Conservation (phyloP, 2,329 filamentous ascomycete species). For the Xylariaceae sp. region DNA sequence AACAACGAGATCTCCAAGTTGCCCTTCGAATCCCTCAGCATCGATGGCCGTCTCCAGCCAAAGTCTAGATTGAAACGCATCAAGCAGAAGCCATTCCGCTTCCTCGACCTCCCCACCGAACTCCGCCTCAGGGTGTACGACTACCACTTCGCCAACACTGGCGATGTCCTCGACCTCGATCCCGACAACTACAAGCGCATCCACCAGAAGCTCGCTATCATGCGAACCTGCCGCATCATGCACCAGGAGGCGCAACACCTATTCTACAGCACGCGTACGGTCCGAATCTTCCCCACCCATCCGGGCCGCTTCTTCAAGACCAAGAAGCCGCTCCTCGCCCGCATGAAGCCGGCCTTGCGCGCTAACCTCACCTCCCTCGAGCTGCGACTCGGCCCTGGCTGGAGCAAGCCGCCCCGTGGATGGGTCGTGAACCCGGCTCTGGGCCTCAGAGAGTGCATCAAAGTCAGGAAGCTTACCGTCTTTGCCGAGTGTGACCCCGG, state of each 20-base stretch:
- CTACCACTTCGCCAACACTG: conserved; percentile 48
- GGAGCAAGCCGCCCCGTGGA: conserved; percentile 59
- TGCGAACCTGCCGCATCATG: conserved; percentile 53
- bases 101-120: conserved; percentile 62
- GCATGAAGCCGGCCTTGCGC: conserved; percentile 55
- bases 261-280: conserved; percentile 56
- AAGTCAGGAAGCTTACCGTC: conserved; percentile 52
- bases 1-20: conserved; percentile 33
- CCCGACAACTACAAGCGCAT: conserved; percentile 57
- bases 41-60: conserved; percentile 31
- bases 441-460: conserved; percentile 54
- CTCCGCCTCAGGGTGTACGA: conserved; percentile 63
- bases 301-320: conserved; percentile 63
- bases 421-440: conserved; percentile 62
- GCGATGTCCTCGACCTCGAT: conserved; percentile 57
- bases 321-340: conserved; percentile 62
- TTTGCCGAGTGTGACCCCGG: conserved; percentile 69
- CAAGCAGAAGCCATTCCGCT: conserved; percentile 46
- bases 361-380: conserved; percentile 56
- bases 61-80: conserved; percentile 25
- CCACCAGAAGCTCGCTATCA: conserved; percentile 49
- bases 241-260: conserved; percentile 56
- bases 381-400: conserved; percentile 65
- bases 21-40: conserved; percentile 35
- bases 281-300: conserved; percentile 60